A percentile compares a stretch with the other conserved stretches of the same genome.
These are phyloP conservation scores for Yamadazyma atlantica DNA, from an alignment of 1,139 yeast genomes.

Conservation along the genomic window DNA sequence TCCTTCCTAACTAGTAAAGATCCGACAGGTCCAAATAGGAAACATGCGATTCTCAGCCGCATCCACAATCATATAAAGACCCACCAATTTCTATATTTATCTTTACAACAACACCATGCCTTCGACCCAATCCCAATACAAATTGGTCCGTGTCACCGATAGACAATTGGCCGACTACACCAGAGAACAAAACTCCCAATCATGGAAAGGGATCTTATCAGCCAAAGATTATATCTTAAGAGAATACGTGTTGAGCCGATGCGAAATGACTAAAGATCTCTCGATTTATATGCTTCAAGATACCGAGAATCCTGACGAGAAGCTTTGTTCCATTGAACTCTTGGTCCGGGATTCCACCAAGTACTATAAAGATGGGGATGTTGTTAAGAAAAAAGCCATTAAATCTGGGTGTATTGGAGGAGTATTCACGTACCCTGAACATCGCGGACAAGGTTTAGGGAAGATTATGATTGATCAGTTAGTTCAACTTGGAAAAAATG, in stretches of 20 bases:
- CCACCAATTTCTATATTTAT: neutral
- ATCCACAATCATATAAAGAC: neutral
- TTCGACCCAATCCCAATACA: conserved; percentile 12
- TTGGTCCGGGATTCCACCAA: conserved; percentile 32
- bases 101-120: conserved; percentile 5
- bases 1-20: neutral
- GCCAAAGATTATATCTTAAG: conserved; percentile 50
- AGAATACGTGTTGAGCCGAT: conserved; percentile 44
- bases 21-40: neutral
- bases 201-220: conserved; percentile 55
- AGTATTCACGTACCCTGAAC: conserved; percentile 57
- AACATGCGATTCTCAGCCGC: neutral
- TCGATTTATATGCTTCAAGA: conserved; percentile 30
- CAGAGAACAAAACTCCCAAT: conserved; percentile 41
- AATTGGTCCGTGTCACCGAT: conserved; percentile 29
- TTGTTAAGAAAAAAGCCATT: conserved; percentile 21
- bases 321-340: conserved; percentile 40
- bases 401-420: conserved; percentile 61
- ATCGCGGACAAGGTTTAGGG: conserved; percentile 69
- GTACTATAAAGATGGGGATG: conserved; percentile 20
- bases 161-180: conserved; percentile 49
- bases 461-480: conserved; percentile 54
- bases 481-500: conserved; percentile 24
- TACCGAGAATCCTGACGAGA: conserved; percentile 19
- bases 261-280: conserved; percentile 32